These are phyloP conservation scores for Mucor lusitanicus DNA, from an alignment of 371 early-diverging fungal species.

Conservation along the genomic window DNA sequence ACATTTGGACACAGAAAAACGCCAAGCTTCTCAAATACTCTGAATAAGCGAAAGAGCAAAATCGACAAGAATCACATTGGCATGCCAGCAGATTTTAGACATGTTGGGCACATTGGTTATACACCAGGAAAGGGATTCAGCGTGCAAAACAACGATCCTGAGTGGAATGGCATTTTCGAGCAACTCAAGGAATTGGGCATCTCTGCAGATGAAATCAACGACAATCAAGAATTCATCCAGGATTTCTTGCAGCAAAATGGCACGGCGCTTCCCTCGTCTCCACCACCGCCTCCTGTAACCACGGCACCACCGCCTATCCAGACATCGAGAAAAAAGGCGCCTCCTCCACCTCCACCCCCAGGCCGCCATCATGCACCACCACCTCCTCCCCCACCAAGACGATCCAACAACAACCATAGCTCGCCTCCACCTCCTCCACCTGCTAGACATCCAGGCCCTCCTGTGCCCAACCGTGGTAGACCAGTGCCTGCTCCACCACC, in stretches of 20 bases:
- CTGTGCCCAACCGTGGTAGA: conserved; percentile 4
- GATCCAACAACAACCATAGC: background rate
- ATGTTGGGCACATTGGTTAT: conserved; percentile 80
- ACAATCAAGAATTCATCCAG: conserved; percentile 55
- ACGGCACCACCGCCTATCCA: conserved; percentile 22
- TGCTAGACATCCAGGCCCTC: conserved; percentile 10
- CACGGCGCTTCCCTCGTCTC: background rate
- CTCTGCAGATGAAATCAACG: conserved; percentile 67
- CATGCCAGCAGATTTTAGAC: conserved; percentile 77
- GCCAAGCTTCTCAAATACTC: conserved; percentile 1
- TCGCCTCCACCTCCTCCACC: conserved; percentile 9
- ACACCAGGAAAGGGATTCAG: conserved; percentile 81
- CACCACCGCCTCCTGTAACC: background rate
- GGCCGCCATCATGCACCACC: conserved; percentile 15
- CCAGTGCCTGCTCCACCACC: conserved; percentile 15
- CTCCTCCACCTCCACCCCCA: conserved; percentile 34
- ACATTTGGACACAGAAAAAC: background rate
- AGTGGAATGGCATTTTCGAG: conserved; percentile 76
- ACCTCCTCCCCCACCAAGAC: conserved; percentile 24
- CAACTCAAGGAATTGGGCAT: conserved; percentile 79
- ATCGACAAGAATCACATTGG: conserved; percentile 80
- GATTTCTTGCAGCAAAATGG: conserved; percentile 54
- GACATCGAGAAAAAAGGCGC: conserved; percentile 20
- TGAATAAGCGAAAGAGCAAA: conserved; percentile 28
- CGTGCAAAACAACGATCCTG: conserved; percentile 78